phyloP scores from a whole-genome alignment of 75 land plant genomes.

The Larix kaempferi region DNA sequence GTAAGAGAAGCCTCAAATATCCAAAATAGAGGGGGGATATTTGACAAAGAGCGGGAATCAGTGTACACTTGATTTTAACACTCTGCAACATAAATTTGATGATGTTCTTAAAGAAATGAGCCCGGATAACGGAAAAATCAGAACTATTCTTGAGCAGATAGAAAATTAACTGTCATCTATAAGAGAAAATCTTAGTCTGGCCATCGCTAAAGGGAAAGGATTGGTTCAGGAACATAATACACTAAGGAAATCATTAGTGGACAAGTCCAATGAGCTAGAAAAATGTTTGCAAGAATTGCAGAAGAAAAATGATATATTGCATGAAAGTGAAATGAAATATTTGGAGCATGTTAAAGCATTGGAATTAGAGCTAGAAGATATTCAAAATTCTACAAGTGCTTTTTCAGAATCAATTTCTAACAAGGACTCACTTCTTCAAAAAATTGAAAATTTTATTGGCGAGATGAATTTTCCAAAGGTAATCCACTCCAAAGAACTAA shows the following conservation, averaged over 20 bases:
- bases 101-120: no score
- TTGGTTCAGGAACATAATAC: constrained; percentile 63
- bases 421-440: constrained; percentile 66
- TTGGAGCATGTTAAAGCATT: constrained; percentile 72
- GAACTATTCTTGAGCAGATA: no score
- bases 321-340: constrained; percentile 54
- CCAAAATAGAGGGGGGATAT: no score
- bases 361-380: constrained; percentile 76
- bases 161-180: no score
- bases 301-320: constrained; percentile 38
- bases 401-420: constrained; percentile 63
- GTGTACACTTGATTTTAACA: no score
- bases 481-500: constrained; percentile 51
- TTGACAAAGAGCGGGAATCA: no score
- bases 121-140: no score
- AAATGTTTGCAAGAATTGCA: constrained; percentile 44
- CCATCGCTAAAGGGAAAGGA: neutral
- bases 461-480: constrained; percentile 64
- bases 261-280: constrained; percentile 71
- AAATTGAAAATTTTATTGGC: constrained; percentile 71
- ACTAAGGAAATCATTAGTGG: constrained; percentile 72
- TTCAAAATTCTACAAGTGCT: constrained; percentile 70
- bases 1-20: no score
- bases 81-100: no score
- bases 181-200: no score